A percentile compares a stretch with the other conserved stretches of the same genome.
Conservation (phyloP, 2,329 filamentous ascomycete genomes). For the Colletotrichum chlorophyti region DNA sequence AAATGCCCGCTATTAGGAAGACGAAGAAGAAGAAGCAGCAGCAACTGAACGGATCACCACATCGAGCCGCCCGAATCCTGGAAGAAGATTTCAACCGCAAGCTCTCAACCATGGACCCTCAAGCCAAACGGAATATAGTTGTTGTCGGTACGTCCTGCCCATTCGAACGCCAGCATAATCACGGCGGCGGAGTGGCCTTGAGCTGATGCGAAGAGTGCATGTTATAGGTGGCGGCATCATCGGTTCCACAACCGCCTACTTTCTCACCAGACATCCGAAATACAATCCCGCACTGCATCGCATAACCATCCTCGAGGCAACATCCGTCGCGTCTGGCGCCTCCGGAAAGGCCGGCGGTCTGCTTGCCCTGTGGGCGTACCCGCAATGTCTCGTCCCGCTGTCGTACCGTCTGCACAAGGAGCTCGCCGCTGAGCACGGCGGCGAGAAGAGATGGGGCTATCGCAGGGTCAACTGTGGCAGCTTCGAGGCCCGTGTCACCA, state of each 20-base stretch:
- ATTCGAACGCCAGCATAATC: not conserved
- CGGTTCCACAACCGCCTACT: slow-evolving; percentile 91
- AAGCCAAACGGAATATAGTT: slow-evolving; percentile 51
- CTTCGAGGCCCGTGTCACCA: slow-evolving; percentile 48
- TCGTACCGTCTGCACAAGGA: slow-evolving; percentile 85
- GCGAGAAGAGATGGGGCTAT: slow-evolving; percentile 85
- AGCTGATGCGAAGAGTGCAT: slow-evolving; percentile 9
- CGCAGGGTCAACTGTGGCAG: slow-evolving; percentile 77
- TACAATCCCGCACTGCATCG: slow-evolving; percentile 78
- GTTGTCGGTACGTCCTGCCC: slow-evolving; percentile 50
- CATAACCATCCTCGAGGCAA: slow-evolving; percentile 88
- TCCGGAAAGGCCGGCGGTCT: slow-evolving; percentile 95
- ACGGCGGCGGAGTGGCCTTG: not conserved
- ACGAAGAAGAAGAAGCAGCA: slow-evolving; percentile 11
- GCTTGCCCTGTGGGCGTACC: slow-evolving; percentile 91
- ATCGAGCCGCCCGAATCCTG: not conserved
- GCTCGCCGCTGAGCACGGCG: slow-evolving; percentile 83
- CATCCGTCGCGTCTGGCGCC: slow-evolving; percentile 84
- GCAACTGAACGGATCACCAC: not conserved
- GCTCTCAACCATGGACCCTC: slow-evolving; percentile 23
- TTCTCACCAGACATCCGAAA: slow-evolving; percentile 81
- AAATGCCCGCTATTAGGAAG: slow-evolving; percentile 24
- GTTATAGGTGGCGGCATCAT: slow-evolving; percentile 85
- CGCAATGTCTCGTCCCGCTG: slow-evolving; percentile 80
- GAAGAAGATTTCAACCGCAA: not conserved